These are phyloP conservation scores for Flammula alnicola DNA, from an alignment of 1,284 basidiomycete genomes.

Conservation along the genomic window DNA sequence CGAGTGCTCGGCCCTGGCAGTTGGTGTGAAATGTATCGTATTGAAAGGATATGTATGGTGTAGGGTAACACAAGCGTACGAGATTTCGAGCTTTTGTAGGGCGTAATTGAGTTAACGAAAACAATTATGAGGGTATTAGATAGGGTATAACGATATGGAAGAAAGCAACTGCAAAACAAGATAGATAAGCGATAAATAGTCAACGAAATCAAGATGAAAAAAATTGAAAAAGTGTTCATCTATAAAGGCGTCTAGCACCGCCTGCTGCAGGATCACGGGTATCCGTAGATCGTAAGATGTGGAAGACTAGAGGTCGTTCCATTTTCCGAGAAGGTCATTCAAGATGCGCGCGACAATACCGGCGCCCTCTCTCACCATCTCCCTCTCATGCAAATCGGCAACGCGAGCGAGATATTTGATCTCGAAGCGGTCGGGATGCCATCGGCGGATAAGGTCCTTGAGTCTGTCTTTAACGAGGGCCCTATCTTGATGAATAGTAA, in stretches of 20 bases:
- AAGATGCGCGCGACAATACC: slow-evolving; percentile 54
- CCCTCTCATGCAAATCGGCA: slow-evolving; percentile 50
- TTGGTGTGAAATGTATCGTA: too few relatives aligned
- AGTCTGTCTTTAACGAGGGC: slow-evolving; percentile 61
- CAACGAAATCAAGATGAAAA: neutral
- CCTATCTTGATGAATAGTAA: slow-evolving; percentile 55
- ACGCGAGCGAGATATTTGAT: slow-evolving; percentile 57
- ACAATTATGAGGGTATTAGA: neutral
- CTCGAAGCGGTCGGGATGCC: slow-evolving; percentile 65
- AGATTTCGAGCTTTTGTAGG: too few relatives aligned
- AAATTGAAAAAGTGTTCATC: slow-evolving; percentile 1
- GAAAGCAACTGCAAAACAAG: neutral
- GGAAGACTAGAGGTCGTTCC: slow-evolving; percentile 21
- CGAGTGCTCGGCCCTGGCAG: too few relatives aligned
- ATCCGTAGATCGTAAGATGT: neutral
- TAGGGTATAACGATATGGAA: neutral
- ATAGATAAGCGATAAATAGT: slow-evolving; percentile 8
- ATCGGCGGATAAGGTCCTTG: slow-evolving; percentile 63
- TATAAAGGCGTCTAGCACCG: slow-evolving; percentile 1
- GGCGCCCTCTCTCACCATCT: slow-evolving; percentile 54
- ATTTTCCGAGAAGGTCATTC: slow-evolving; percentile 52
- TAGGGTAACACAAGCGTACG: too few relatives aligned
- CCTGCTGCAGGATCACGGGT: slow-evolving; percentile 3
- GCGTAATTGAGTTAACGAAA: neutral
- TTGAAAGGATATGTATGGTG: too few relatives aligned